Base-by-base conservation (phyloP, 1,284 basidiomycete species). In the Apiotrichum siamense region DNA sequence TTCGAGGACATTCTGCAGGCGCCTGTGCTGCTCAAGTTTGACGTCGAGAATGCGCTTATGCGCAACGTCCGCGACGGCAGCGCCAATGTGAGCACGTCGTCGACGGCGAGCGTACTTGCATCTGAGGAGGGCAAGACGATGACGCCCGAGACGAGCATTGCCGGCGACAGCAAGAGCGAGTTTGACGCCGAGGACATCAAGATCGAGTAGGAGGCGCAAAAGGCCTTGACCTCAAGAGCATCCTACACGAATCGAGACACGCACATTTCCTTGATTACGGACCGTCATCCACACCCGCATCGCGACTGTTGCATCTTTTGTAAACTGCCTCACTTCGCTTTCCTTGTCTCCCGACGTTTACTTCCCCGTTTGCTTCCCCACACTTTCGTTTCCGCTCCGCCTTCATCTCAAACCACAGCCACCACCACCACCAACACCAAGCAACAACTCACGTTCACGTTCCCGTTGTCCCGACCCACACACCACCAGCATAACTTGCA, bases 11-110 rank as follows among this genome's bases (percentile, higher is more conserved):
- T 57, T 23, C 33, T 55, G 20, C 44, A 47, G 1, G 36, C 46
- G 2, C 40, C 50, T 31, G 47, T 50, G 21, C 40, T 44, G 12
- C 51, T 53, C 60, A 31, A 59, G 55, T 57, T 57, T 21, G 69
- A 64, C 24, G 68, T 72, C 12, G 63, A 69, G 50, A 60, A 62
- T 36, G 68, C 67, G 6, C 56, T 72, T 46, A 69, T 72, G 66
- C 67, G 67, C 38, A 50, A 43, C 40, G 47, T 51, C 7, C 52
- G 52, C 27, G 39, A 37, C 27, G 31, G 46, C 27, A 51, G 55
- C 37, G 49, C 52, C 40, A 55, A 53, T 40, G 53, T 50, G 23
- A 48, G 46, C 21, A 42, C 47, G 15, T 58, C 57, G 51, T 56
- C 58, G 6, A 51, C 50, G 9, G 56, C 60, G 15, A 66, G 58